A percentile compares a stretch with the other conserved stretches of the same genome.
Conservation (phyloP, 2,329 filamentous ascomycete genomes). For the Exophiala oligosperma region DNA sequence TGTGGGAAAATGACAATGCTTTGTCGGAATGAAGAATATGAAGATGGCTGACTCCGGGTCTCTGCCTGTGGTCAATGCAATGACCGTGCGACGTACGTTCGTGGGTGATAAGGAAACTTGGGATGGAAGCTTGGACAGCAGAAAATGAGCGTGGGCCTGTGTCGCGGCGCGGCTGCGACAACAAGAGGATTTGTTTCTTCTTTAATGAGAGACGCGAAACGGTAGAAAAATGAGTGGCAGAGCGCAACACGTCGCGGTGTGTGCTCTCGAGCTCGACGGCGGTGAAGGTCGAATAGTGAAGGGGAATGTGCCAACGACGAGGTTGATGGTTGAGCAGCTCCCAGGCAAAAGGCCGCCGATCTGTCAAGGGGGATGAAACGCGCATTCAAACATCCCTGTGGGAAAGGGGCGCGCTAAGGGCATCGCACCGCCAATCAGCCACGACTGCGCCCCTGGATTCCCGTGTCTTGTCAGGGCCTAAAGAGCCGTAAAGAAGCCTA, state of each 20-base stretch:
- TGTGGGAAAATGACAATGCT: neutral
- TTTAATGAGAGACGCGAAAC: neutral
- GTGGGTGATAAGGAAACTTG: neutral
- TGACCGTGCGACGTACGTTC: neutral
- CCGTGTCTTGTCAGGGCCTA: too few species aligned
- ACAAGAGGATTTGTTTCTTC: neutral
- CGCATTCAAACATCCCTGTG: neutral
- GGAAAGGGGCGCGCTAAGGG: neutral
- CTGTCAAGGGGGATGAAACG: neutral
- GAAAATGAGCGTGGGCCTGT: neutral
- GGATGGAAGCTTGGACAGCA: neutral
- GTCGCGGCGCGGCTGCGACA: neutral
- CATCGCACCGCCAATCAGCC: neutral
- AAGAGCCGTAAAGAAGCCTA: too few species aligned
- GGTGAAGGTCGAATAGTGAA: neutral
- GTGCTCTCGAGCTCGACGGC: neutral
- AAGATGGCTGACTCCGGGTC: neutral
- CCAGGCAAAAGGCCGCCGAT: too few species aligned
- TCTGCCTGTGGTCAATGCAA: neutral
- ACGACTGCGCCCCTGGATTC: too few species aligned
- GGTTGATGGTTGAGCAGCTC: neutral
- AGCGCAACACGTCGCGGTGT: neutral
- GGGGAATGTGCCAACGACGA: neutral
- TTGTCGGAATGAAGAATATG: neutral
- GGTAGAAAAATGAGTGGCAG: neutral